Conservation (phyloP, 2,329 filamentous ascomycete species). For the Paecilomyces sp. region DNA sequence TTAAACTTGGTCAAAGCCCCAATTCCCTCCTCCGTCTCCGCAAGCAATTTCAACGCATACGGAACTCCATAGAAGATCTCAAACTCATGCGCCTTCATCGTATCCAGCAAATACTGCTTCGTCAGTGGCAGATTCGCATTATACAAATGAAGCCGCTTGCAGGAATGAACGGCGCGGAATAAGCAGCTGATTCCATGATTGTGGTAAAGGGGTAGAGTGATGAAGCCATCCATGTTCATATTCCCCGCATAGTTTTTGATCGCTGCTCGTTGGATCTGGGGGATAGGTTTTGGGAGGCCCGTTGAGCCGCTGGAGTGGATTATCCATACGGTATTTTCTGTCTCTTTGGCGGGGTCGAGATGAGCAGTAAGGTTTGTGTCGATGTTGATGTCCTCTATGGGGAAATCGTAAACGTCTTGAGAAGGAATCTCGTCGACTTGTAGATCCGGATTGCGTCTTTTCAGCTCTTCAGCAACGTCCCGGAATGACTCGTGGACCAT, state of each 20-base stretch:
- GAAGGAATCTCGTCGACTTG: constrained; percentile 21
- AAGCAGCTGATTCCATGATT: constrained; percentile 52
- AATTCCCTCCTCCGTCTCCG: constrained; percentile 51
- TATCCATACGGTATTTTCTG: constrained; percentile 34
- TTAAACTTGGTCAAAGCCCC: constrained; percentile 39
- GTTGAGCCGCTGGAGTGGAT: constrained; percentile 53
- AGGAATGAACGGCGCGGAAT: constrained; percentile 46
- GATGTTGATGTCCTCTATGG: constrained; percentile 6
- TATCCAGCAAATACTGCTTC: constrained; percentile 38
- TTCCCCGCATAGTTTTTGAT: constrained; percentile 43
- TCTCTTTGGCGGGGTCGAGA: constrained; percentile 19
- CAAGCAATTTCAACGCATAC: constrained; percentile 57
- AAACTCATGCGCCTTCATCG: constrained; percentile 36
- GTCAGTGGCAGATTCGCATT: constrained; percentile 52
- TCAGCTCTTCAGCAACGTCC: constrained; percentile 15
- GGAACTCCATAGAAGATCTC: constrained; percentile 57
- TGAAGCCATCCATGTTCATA: constrained; percentile 43
- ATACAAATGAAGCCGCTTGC: constrained; percentile 47
- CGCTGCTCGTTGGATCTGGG: constrained; percentile 46
- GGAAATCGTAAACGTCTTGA: constrained; percentile 13
- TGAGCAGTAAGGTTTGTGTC: constrained; percentile 15
- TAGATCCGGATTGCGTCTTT: constrained; percentile 11
- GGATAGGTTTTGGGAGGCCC: constrained; percentile 58
- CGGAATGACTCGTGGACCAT: constrained; percentile 20
- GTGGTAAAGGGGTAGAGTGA: constrained; percentile 54